phyloP scores from a whole-genome alignment of 495 filamentous ascomycete species.

The Xylaria scruposa region DNA sequence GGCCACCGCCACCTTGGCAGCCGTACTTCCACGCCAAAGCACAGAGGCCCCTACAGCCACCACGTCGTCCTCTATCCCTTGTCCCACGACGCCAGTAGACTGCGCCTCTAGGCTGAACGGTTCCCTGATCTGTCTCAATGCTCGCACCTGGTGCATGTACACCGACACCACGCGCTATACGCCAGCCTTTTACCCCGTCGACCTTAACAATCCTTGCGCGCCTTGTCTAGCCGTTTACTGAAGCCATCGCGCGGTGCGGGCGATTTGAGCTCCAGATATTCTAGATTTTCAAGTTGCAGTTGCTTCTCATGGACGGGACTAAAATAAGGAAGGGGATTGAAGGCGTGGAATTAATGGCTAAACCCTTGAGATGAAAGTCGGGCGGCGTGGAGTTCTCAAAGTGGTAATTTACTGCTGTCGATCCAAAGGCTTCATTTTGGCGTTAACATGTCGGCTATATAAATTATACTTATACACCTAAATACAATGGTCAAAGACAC shows the following conservation, averaged over 20 bases:
- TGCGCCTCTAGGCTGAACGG: slow-evolving; percentile 23
- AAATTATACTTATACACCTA: no score
- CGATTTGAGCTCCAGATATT: neutral
- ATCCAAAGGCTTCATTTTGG: no score
- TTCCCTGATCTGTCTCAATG: slow-evolving; percentile 20
- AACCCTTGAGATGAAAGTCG: neutral
- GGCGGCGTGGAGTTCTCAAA: neutral
- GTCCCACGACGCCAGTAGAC: slow-evolving; percentile 23
- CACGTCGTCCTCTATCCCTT: slow-evolving; percentile 8
- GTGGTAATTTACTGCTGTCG: neutral
- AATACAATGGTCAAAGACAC: no score
- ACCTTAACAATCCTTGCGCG: slow-evolving; percentile 20
- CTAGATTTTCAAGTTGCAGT: neutral
- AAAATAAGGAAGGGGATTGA: neutral
- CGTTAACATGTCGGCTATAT: neutral
- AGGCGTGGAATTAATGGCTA: neutral
- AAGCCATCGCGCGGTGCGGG: neutral
- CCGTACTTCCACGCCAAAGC: slow-evolving; percentile 14
- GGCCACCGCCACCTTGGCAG: slow-evolving; percentile 15
- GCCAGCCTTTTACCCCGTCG: slow-evolving; percentile 27
- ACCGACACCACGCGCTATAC: slow-evolving; percentile 21
- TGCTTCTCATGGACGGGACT: neutral
- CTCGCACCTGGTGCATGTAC: slow-evolving; percentile 26
- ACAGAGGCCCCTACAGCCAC: slow-evolving; percentile 4
- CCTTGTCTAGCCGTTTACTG: slow-evolving; percentile 10